Evolutionary conservation across 148 eudicot genomes (phyloP), one percentile per base, ranked within the genome.

Genomic region (Rheum nobile): DNA sequence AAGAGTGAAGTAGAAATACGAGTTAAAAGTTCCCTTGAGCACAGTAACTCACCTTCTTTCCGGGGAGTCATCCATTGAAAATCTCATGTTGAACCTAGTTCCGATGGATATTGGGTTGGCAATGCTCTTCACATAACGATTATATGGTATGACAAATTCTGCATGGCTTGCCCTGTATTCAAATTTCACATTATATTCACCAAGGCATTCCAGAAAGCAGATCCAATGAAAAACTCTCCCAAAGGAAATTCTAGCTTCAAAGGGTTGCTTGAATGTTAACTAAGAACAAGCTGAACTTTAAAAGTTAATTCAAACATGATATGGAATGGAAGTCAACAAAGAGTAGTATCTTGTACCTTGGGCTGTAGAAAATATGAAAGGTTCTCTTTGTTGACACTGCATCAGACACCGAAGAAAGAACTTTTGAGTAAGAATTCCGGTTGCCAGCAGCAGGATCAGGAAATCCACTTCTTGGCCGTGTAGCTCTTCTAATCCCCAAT

Each of bases 401-500:
- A 84, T 77, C 80, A 50, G 85, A 88, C 28, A 88, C 91, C 0
- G 71, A 67, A 71, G 94, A 78, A 75, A 93, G 88, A 81, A 88
- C 79, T 65, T 85, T 84, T 29, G 84, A 81, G 67, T 83, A 81
- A 65, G 87, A 76, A 32, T 79, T 85, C 78, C 85, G 90, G 76
- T 82, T 85, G n/a, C 85, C 82, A 52, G 84, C 74, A 70, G 85
- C 74, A 50, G 87, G 82, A 74, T 86, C 91, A 34, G 94, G 93
- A 77, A 90, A 80, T 35, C 89, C 90, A 74, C 83, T 90, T 80
- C 83, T 87, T 48, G 94, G 92, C 59, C 96, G 85, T 50, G 82
- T 71, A 81, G 90, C 96, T 85, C 96, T 86, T 85, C 96, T 86
- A 22, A 89, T 84, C 24, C 98, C 98, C 81, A 90, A 72, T 73